Percentiles rank a stretch among this genome's conserved stretches.
phyloP scores from a whole-genome alignment of 2,329 filamentous ascomycete species.

The Nannizziopsis arthrosporioides region DNA sequence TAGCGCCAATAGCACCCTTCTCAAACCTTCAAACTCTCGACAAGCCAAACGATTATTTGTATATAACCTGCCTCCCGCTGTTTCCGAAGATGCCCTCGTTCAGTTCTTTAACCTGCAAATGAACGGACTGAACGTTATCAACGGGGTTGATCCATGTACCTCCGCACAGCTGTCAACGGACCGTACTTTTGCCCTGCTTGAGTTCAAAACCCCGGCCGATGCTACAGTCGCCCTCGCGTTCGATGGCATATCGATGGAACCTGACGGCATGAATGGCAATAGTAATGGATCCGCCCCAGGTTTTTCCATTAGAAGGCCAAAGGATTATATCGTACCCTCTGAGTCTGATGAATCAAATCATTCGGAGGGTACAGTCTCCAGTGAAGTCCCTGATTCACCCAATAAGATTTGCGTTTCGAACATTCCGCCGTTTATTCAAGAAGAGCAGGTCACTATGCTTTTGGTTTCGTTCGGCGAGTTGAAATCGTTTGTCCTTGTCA shows the following conservation, averaged over 20 bases:
- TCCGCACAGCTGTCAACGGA: slow-evolving; percentile 73
- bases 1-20: slow-evolving; percentile 56
- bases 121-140: slow-evolving; percentile 88
- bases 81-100: slow-evolving; percentile 63
- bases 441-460: slow-evolving; percentile 85
- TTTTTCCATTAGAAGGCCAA: slow-evolving; percentile 71
- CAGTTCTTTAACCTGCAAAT: slow-evolving; percentile 93
- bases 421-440: slow-evolving; percentile 74
- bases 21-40: slow-evolving; percentile 85
- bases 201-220: slow-evolving; percentile 79
- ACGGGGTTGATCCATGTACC: slow-evolving; percentile 71
- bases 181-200: slow-evolving; percentile 68
- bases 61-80: slow-evolving; percentile 62
- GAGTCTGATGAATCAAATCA: slow-evolving; percentile 60
- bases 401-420: slow-evolving; percentile 93
- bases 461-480: slow-evolving; percentile 84
- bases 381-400: slow-evolving; percentile 74
- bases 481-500: slow-evolving; percentile 82
- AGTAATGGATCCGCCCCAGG: slow-evolving; percentile 43
- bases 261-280: slow-evolving; percentile 40
- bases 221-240: slow-evolving; percentile 83
- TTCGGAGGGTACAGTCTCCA: slow-evolving; percentile 65
- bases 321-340: slow-evolving; percentile 91
- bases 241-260: slow-evolving; percentile 78
- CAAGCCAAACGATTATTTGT: slow-evolving; percentile 88